phyloP scores from a whole-genome alignment of 495 filamentous ascomycete species.

The Entonaema liquescens region DNA sequence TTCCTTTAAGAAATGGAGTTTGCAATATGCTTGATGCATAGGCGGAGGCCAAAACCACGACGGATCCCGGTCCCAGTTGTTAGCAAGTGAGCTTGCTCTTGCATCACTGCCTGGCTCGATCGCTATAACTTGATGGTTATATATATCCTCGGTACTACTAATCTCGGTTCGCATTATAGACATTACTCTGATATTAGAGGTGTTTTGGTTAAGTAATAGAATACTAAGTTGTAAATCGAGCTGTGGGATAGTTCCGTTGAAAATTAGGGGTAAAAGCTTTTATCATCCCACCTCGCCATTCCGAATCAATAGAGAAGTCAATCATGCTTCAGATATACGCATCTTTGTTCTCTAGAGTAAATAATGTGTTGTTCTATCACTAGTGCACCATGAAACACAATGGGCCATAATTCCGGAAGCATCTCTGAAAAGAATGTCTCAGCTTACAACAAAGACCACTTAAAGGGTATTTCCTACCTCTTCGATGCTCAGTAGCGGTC shows the following conservation, averaged over 20 bases:
- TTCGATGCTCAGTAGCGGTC: not conserved
- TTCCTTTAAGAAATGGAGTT: slow-evolving; percentile 33
- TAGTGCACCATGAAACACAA: slow-evolving; percentile 19
- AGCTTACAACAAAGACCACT: slow-evolving; percentile 17
- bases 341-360: not conserved
- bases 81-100: not conserved
- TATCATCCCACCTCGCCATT: not conserved
- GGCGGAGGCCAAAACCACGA: slow-evolving; percentile 30
- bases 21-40: slow-evolving; percentile 30
- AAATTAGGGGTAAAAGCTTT: not conserved
- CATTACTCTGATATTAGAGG: not conserved
- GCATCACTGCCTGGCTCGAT: not conserved
- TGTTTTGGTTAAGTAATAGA: not conserved
- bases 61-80: slow-evolving; percentile 9
- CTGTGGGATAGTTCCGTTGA: not conserved
- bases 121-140: slow-evolving; percentile 8
- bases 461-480: not conserved
- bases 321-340: not conserved
- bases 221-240: not conserved
- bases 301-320: not conserved
- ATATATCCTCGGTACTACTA: slow-evolving; percentile 1
- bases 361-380: slow-evolving; percentile 7
- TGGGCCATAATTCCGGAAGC: slow-evolving; percentile 25
- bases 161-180: not conserved
- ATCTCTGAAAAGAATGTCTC: slow-evolving; percentile 1